Conservation (phyloP, 2,329 filamentous ascomycete species). For the Lasiodiplodia gonubiensis region DNA sequence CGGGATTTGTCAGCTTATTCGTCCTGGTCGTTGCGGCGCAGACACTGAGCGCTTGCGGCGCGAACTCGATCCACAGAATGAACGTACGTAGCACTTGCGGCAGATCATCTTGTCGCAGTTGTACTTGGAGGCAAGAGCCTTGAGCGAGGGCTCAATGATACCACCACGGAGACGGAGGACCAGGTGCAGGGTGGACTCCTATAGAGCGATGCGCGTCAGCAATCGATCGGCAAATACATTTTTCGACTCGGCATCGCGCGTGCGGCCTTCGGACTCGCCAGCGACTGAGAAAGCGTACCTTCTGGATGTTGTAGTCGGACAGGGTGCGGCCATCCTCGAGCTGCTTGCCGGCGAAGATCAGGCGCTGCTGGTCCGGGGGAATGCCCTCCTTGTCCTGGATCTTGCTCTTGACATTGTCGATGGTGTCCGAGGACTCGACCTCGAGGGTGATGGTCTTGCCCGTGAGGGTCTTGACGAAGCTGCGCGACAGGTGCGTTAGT, state of each 20-base stretch:
- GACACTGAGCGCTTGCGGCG: background rate
- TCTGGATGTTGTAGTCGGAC: conserved; percentile 99
- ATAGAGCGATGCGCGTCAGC: conserved; percentile 35
- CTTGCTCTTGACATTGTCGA: conserved; percentile 99
- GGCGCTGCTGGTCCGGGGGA: conserved; percentile 94
- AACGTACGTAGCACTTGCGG: conserved; percentile 99
- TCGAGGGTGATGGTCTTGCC: conserved; percentile 99
- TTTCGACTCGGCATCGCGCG: background rate
- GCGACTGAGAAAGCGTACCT: conserved; percentile 66
- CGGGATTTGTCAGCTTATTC: conserved; percentile 3
- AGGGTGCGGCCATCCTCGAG: conserved; percentile 97
- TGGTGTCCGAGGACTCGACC: conserved; percentile 98
- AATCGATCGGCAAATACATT: background rate
- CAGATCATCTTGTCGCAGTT: conserved; percentile 99
- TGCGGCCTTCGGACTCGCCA: background rate
- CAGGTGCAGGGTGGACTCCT: conserved; percentile 98
- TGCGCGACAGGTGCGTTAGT: conserved; percentile 48
- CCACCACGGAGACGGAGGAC: conserved; percentile 99
- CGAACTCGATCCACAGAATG: background rate
- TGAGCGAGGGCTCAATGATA: conserved; percentile 97
- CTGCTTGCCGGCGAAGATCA: conserved; percentile 99
- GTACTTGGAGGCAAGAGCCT: conserved; percentile 98
- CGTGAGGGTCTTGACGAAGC: conserved; percentile 99
- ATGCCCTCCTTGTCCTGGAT: conserved; percentile 99
- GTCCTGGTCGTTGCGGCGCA: background rate